These are phyloP conservation scores for Curvularia spicifera DNA, from an alignment of 2,329 filamentous ascomycete species.

Conservation along the genomic window DNA sequence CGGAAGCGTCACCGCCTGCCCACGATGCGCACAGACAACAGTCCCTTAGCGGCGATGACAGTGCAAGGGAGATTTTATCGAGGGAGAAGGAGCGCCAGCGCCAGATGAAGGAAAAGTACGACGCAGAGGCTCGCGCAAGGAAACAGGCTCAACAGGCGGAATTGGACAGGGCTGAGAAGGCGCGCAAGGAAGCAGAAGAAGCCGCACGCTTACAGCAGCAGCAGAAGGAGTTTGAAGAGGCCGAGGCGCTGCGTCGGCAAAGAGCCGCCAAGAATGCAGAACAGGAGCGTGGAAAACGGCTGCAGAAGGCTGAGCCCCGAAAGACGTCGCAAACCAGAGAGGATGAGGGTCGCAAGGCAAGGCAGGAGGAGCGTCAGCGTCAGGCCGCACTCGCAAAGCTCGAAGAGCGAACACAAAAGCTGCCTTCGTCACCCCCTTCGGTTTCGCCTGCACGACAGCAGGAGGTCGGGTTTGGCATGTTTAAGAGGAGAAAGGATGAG, in stretches of 20 bases:
- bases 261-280: conserved; percentile 42
- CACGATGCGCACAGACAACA: conserved; percentile 28
- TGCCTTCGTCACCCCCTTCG: conserved; percentile 31
- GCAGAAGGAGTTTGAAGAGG: conserved; percentile 39
- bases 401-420: conserved; percentile 34
- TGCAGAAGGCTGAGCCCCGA: conserved; percentile 41
- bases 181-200: conserved; percentile 39
- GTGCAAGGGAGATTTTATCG: conserved; percentile 42
- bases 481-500: conserved; percentile 45
- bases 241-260: conserved; percentile 35
- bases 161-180: conserved; percentile 34
- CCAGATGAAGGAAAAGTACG: conserved; percentile 39
- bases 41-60: conserved; percentile 36
- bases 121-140: conserved; percentile 42
- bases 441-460: conserved; percentile 41
- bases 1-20: conserved; percentile 27
- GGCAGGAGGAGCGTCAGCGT: conserved; percentile 33
- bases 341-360: not conserved
- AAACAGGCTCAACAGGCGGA: conserved; percentile 41
- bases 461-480: conserved; percentile 41
- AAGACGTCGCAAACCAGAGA: conserved; percentile 29
- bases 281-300: conserved; percentile 41
- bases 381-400: conserved; percentile 30
- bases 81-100: conserved; percentile 43
- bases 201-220: conserved; percentile 36